Evolutionary conservation across 2,329 filamentous ascomycete species (phyloP), one percentile per base, ranked within the genome.

Genomic region (Fusarium aywerte): DNA sequence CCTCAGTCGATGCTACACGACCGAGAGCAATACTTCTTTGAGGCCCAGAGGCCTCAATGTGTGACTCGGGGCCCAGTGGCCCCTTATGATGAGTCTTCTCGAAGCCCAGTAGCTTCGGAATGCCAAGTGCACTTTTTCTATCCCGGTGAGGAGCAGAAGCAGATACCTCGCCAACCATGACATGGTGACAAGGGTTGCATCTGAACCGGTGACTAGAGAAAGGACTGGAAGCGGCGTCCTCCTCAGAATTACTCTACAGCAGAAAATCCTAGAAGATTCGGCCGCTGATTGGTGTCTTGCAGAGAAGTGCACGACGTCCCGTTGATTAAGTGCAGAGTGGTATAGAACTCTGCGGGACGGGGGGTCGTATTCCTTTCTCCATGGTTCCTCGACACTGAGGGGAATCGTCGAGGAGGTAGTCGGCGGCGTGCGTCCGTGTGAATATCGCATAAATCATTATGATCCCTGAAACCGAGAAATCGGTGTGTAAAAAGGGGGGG

Each of bases 91-190:
- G 53, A 67, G 59, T 56, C 64, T 56, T 61, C 64, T 60, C 50
- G 60, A 63, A 63, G 59, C 60, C 60, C 59, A 64, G 60, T 63
- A 58, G 60, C 60, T 38, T 65, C 61, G 53, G 61, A 60, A 47
- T 65, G 33, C 40, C 40, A 53, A 65, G 61, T 48, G 11, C 53
- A 45, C 42, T 54, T 53, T 49, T 21, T 58, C 59, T 47, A 47
- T 63, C 44, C 44, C 59, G 39, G 51, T 16, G 15, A 25, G 12
- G 31, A 15, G 27, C 29, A 58, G 60, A 63, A 47, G 51, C 38
- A 58, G 2, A 58, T 39, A 25, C 21, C 38, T 35, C 18, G n/a
- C 20, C 59, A 38, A 10, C 48, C 20, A 38, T 32, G 15, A 33
- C 7, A 39, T 52, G 27, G 38, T 18, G 13, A 3, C 25, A 44